Percentiles rank a stretch among this genome's conserved stretches.
These are phyloP conservation scores for Mrakia gelida DNA, from an alignment of 768 basidiomycete species.

Conservation along the genomic window DNA sequence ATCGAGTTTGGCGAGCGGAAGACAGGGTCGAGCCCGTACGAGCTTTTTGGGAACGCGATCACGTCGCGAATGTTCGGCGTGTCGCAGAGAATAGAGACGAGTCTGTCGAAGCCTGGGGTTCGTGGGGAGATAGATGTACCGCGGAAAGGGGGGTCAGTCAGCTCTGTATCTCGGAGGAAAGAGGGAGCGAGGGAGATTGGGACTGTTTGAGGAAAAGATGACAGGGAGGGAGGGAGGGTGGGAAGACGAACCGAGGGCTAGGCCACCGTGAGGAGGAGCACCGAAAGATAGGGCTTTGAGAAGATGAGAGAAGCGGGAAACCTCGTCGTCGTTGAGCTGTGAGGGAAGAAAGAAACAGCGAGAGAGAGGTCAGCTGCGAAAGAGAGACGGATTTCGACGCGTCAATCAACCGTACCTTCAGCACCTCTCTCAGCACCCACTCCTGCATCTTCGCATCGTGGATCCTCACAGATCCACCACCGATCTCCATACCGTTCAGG, in stretches of 20 bases:
- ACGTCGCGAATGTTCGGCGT: slow-evolving; percentile 87
- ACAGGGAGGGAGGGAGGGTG: background rate
- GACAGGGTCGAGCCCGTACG: slow-evolving; percentile 72
- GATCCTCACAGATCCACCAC: slow-evolving; percentile 86
- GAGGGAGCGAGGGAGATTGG: background rate
- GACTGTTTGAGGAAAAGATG: background rate
- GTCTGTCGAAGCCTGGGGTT: slow-evolving; percentile 83
- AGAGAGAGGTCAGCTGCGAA: background rate
- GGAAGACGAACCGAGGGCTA: slow-evolving; percentile 70
- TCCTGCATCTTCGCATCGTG: slow-evolving; percentile 87
- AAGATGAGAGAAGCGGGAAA: slow-evolving; percentile 72
- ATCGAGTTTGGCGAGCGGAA: slow-evolving; percentile 76
- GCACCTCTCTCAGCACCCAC: slow-evolving; percentile 65
- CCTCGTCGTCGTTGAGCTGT: slow-evolving; percentile 70
- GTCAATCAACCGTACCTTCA: slow-evolving; percentile 58
- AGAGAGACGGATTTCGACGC: background rate
- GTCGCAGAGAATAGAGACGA: slow-evolving; percentile 85
- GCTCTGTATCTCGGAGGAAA: background rate
- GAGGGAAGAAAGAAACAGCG: background rate
- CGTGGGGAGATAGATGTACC: background rate
- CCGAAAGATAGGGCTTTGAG: slow-evolving; percentile 81
- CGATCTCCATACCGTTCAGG: slow-evolving; percentile 87
- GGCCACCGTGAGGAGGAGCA: slow-evolving; percentile 92
- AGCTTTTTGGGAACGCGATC: slow-evolving; percentile 91
- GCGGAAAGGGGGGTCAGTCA: background rate